Evolutionary conservation across 1,284 basidiomycete species (phyloP).

Genomic region (Marasmius sp.): DNA sequence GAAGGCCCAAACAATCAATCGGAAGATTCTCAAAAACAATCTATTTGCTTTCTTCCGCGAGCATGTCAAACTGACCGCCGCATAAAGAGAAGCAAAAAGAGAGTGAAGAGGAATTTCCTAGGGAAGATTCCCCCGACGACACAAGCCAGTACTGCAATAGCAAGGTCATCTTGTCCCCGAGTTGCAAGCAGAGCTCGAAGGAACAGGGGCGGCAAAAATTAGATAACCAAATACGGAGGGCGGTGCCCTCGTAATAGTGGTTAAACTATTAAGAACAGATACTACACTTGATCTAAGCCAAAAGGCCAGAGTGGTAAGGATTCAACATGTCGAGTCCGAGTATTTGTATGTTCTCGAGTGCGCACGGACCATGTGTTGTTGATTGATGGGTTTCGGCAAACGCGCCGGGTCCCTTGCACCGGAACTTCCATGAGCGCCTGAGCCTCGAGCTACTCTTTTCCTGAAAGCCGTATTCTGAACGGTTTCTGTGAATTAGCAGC

Average conservation of each 20-base stretch:
- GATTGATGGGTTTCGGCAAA: too few species aligned
- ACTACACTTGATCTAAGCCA: slow-evolving; percentile 98
- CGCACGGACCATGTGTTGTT: slow-evolving; percentile 17
- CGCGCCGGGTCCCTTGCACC: too few species aligned
- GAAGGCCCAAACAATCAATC: too few species aligned
- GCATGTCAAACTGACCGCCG: not conserved
- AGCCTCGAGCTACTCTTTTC: too few species aligned
- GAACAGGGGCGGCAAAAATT: slow-evolving; percentile 18
- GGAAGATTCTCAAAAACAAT: not conserved
- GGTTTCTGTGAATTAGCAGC: too few species aligned
- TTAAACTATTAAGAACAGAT: slow-evolving; percentile 88
- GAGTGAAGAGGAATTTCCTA: not conserved
- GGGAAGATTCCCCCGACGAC: slow-evolving; percentile 10
- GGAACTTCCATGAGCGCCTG: too few species aligned
- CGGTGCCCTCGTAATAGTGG: slow-evolving; percentile 61
- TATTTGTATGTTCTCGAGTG: slow-evolving; percentile 12
- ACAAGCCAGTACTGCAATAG: slow-evolving; percentile 13
- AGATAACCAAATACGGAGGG: slow-evolving; percentile 16
- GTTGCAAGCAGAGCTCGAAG: slow-evolving; percentile 20
- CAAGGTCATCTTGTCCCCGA: slow-evolving; percentile 17
- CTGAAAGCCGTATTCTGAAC: too few species aligned
- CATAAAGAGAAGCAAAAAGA: slow-evolving; percentile 3
- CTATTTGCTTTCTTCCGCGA: not conserved
- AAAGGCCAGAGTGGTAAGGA: slow-evolving; percentile 86
- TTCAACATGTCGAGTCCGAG: not conserved